These are phyloP conservation scores for Tripterygium wilfordii DNA, from an alignment of 177 flowering plant genomes.

Conservation along the genomic window DNA sequence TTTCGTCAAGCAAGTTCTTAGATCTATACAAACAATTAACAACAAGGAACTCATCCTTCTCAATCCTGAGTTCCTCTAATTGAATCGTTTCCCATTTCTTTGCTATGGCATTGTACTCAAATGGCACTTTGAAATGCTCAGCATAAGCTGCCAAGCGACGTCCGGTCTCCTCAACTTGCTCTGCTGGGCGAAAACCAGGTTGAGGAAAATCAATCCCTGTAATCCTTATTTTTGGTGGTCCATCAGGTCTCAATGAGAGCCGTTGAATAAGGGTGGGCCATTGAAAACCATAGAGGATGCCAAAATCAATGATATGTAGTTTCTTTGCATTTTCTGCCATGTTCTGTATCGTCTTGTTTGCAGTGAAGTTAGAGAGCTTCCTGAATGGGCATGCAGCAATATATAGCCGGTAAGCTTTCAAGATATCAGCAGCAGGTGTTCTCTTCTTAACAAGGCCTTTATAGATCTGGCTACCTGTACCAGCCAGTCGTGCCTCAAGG, in stretches of 20 bases:
- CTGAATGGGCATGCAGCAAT: conserved; percentile 73
- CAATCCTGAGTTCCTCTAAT: conserved; percentile 58
- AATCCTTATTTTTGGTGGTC: conserved; percentile 69
- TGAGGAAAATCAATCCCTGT: conserved; percentile 84
- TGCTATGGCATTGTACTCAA: conserved; percentile 65
- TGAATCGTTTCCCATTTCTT: conserved; percentile 67
- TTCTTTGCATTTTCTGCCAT: conserved; percentile 29
- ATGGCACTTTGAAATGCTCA: conserved; percentile 49
- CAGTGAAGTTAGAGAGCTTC: conserved; percentile 49
- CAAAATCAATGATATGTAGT: conserved; percentile 75
- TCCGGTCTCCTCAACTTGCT: conserved; percentile 73
- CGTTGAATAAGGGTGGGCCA: conserved; percentile 78
- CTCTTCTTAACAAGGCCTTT: conserved; percentile 41
- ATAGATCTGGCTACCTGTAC: conserved; percentile 70
- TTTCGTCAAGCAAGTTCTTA: conserved; percentile 60
- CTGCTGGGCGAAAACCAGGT: conserved; percentile 80
- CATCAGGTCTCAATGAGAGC: conserved; percentile 48
- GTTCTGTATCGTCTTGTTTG: conserved; percentile 43
- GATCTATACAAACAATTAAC: conserved; percentile 54
- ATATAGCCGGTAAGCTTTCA: conserved; percentile 62
- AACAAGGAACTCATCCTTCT: conserved; percentile 50
- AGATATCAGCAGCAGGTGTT: conserved; percentile 51
- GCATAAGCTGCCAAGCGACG: conserved; percentile 60
- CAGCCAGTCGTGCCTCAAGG: conserved; percentile 79
- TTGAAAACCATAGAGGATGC: conserved; percentile 80